Percentiles rank a stretch among this genome's conserved stretches.
phyloP scores from a whole-genome alignment of 2,329 filamentous ascomycete species.

The Arthrinium puccinioides region DNA sequence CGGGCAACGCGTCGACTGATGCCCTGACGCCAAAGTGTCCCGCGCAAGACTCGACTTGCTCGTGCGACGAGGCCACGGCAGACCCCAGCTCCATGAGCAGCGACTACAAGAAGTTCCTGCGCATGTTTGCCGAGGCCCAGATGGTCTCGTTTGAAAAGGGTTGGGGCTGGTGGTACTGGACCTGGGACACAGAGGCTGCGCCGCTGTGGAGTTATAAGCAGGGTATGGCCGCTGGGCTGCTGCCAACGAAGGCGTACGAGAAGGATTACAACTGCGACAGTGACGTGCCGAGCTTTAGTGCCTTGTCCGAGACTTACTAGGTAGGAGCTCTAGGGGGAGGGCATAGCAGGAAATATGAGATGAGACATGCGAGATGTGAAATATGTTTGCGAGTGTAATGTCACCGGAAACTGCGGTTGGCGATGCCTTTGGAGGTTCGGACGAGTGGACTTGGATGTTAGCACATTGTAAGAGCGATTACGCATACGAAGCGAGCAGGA shows the following conservation, averaged over 20 bases:
- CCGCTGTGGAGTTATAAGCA: slow-evolving; percentile 89
- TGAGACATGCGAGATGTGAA: no score
- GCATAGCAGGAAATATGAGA: no score
- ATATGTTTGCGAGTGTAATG: no score
- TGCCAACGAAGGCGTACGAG: slow-evolving; percentile 69
- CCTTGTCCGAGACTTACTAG: slow-evolving; percentile 44
- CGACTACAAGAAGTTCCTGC: slow-evolving; percentile 77
- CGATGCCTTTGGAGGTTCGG: no score
- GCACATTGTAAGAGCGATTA: no score
- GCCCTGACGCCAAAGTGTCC: slow-evolving; percentile 72
- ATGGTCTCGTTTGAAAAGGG: slow-evolving; percentile 91
- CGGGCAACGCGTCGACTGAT: slow-evolving; percentile 52
- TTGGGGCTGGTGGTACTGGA: slow-evolving; percentile 99
- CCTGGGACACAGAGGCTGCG: slow-evolving; percentile 83
- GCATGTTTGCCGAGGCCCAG: slow-evolving; percentile 89
- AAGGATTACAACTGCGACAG: slow-evolving; percentile 61
- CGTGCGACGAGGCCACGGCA: slow-evolving; percentile 70
- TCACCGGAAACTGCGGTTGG: no score
- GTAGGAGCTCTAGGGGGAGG: no score
- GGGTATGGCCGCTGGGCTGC: slow-evolving; percentile 67
- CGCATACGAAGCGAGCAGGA: no score
- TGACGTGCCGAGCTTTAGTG: slow-evolving; percentile 45
- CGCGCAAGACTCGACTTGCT: slow-evolving; percentile 55
- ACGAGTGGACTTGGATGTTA: no score
- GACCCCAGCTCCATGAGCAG: slow-evolving; percentile 59